These are phyloP conservation scores for Circinella umbellata DNA, from an alignment of 371 early-diverging fungal genomes.

Conservation along the genomic window DNA sequence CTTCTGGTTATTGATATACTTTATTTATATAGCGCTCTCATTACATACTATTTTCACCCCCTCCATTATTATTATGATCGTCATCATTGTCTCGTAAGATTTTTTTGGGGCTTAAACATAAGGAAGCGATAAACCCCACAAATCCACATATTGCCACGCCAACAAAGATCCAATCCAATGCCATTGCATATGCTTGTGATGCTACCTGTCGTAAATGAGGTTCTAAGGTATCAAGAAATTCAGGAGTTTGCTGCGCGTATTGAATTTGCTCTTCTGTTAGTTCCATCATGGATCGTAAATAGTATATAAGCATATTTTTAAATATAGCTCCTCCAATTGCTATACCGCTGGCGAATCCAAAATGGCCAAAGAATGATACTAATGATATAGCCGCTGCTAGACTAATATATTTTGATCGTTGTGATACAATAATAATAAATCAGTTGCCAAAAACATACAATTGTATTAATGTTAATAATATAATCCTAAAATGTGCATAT, in stretches of 20 bases:
- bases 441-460: no score
- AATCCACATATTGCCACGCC: conserved; percentile 8
- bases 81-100: conserved; percentile 2
- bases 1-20: background rate
- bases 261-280: conserved; percentile 6
- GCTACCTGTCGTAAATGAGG: background rate
- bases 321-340: conserved; percentile 62
- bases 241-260: conserved; percentile 1
- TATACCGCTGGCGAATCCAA: conserved; percentile 73
- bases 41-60: background rate
- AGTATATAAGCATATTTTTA: conserved; percentile 44
- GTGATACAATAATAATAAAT: no score
- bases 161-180: conserved; percentile 9
- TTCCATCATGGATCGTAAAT: background rate
- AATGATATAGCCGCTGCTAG: conserved; percentile 60
- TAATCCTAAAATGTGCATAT: no score
- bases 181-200: conserved; percentile 2
- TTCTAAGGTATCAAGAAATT: background rate
- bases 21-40: no score
- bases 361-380: conserved; percentile 60
- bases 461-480: no score
- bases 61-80: background rate
- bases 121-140: conserved; percentile 1
- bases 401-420: conserved; percentile 2
- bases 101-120: background rate